phyloP scores from a whole-genome alignment of 2,329 filamentous ascomycete genomes.

The Sporothrix mexicana region DNA sequence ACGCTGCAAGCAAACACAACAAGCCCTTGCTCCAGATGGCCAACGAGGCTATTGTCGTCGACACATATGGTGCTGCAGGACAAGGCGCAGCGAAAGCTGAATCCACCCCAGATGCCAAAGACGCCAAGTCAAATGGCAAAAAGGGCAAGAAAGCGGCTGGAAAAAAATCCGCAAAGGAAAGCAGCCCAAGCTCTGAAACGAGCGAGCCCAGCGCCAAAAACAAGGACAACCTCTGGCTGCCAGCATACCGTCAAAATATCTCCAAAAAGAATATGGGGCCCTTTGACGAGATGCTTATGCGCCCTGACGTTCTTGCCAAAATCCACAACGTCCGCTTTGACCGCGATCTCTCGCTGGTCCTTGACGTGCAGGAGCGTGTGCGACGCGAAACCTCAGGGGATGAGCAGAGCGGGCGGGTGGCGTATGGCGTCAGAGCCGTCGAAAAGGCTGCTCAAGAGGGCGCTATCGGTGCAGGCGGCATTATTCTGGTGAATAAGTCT shows the following conservation, averaged over 20 bases:
- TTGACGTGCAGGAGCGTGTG: constrained; percentile 3
- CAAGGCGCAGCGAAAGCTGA: background rate
- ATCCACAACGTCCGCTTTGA: constrained; percentile 16
- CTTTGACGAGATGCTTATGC: constrained; percentile 24
- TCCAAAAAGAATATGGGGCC: constrained; percentile 12
- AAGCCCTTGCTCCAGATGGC: background rate
- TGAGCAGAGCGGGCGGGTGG: background rate
- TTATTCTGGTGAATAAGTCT: constrained; percentile 17
- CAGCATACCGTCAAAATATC: constrained; percentile 4
- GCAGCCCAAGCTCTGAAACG: background rate
- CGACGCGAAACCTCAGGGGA: background rate
- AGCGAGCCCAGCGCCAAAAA: background rate
- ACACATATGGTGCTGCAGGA: background rate
- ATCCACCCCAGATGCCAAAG: background rate
- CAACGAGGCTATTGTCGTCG: constrained; percentile 13
- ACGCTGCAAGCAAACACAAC: background rate
- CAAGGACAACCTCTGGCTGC: constrained; percentile 14
- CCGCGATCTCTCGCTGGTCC: background rate
- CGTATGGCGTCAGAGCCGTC: background rate
- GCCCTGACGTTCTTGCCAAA: constrained; percentile 5
- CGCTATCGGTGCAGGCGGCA: background rate
- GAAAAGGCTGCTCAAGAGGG: constrained; percentile 15
- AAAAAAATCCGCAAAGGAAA: constrained; percentile 6
- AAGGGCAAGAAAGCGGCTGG: background rate
- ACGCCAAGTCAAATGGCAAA: background rate